A percentile compares a stretch with the other conserved stretches of the same genome.
phyloP scores from a whole-genome alignment of 176 grass and related monocot species.

The Canna indica region DNA sequence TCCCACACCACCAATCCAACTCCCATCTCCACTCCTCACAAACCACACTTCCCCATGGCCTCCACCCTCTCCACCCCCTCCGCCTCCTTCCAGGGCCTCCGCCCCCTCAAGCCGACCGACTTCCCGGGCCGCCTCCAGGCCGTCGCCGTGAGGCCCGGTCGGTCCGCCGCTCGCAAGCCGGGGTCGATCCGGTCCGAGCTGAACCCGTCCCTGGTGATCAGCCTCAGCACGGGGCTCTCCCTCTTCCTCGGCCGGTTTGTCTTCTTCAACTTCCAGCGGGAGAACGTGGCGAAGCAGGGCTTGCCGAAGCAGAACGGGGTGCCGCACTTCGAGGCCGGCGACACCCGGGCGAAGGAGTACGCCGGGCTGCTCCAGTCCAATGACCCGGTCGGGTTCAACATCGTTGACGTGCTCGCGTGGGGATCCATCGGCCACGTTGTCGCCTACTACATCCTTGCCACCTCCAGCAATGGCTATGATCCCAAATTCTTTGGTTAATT shows the following conservation, averaged over 20 bases:
- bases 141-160: neutral
- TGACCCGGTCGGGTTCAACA: constrained; percentile 95
- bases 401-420: constrained; percentile 91
- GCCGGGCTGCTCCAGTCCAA: constrained; percentile 72
- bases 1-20: neutral
- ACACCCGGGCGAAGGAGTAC: constrained; percentile 86
- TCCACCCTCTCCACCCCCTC: constrained; percentile 25
- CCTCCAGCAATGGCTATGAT: constrained; percentile 92
- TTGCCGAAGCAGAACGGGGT: constrained; percentile 85
- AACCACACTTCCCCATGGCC: constrained; percentile 22
- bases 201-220: constrained; percentile 81
- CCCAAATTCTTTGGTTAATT: constrained; percentile 70
- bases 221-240: constrained; percentile 89
- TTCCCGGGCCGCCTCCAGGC: constrained; percentile 26
- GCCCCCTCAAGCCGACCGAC: constrained; percentile 18
- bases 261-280: constrained; percentile 99
- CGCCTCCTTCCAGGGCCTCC: constrained; percentile 31
- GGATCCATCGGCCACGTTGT: constrained; percentile 89
- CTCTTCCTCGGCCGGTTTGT: constrained; percentile 96
- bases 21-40: neutral
- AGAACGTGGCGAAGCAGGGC: constrained; percentile 97
- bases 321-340: constrained; percentile 94
- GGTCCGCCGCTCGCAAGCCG: constrained; percentile 7
- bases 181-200: constrained; percentile 57
- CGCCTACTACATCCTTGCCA: constrained; percentile 99